These are phyloP conservation scores for Syzygium grande DNA, from an alignment of 345 rosid genomes.

Conservation along the genomic window DNA sequence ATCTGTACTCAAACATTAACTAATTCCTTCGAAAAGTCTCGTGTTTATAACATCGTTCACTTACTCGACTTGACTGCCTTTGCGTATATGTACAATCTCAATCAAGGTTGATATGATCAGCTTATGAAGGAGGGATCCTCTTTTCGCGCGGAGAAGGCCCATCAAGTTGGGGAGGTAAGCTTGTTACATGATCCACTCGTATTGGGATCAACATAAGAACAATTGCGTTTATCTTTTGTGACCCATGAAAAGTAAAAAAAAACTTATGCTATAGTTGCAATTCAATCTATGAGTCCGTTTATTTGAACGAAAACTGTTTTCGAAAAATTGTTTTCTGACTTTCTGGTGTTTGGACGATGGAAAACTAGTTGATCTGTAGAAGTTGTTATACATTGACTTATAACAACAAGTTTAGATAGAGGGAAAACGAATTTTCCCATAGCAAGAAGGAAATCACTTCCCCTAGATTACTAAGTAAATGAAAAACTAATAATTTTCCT, in stretches of 20 bases:
- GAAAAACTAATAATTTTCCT: background rate
- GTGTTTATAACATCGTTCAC: accelerated
- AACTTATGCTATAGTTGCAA: background rate
- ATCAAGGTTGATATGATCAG: background rate
- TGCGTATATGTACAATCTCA: background rate
- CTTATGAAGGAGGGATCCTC: background rate
- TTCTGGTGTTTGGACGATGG: background rate
- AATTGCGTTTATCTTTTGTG: background rate
- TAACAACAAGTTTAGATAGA: background rate
- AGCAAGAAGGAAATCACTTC: background rate
- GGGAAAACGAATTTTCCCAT: accelerated
- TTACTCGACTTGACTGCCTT: background rate
- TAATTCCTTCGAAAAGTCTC: background rate
- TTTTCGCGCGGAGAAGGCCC: background rate
- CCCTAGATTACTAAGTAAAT: accelerated
- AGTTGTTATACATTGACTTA: background rate
- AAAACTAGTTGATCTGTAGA: accelerated
- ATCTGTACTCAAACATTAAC: background rate
- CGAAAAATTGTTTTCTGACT: background rate
- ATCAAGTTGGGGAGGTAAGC: background rate
- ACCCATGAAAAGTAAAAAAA: background rate
- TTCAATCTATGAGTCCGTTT: background rate
- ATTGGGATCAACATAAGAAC: background rate
- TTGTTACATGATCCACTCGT: background rate
- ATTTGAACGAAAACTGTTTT: background rate